phyloP scores from a whole-genome alignment of 106 monocot genomes.

The Posidonia australis region DNA sequence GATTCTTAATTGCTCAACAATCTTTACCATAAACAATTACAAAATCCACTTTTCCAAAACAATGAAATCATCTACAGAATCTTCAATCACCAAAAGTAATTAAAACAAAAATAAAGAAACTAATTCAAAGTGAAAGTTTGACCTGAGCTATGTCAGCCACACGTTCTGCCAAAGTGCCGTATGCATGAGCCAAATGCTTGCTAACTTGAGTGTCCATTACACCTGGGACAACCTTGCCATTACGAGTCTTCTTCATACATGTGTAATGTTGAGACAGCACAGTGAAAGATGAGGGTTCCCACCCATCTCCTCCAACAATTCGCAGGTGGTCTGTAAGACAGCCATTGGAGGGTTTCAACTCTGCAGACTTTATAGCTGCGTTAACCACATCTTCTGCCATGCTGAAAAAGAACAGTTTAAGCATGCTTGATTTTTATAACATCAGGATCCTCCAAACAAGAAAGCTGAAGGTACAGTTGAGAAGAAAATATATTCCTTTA shows the following conservation, averaged over 20 bases:
- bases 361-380: slow-evolving; percentile 80
- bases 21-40: too few species aligned
- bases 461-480: too few species aligned
- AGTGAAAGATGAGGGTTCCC: slow-evolving; percentile 85
- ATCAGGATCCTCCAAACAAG: too few species aligned
- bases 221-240: slow-evolving; percentile 78
- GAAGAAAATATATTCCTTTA: too few species aligned
- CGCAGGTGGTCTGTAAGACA: slow-evolving; percentile 59
- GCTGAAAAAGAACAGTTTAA: slow-evolving; percentile 28
- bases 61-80: too few species aligned
- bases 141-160: slow-evolving; percentile 96
- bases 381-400: slow-evolving; percentile 99
- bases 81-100: too few species aligned
- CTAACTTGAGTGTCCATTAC: slow-evolving; percentile 71
- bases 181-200: slow-evolving; percentile 94
- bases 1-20: too few species aligned
- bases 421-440: too few species aligned
- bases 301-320: slow-evolving; percentile 73
- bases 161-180: slow-evolving; percentile 65
- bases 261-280: slow-evolving; percentile 69
- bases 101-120: too few species aligned
- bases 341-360: slow-evolving; percentile 64
- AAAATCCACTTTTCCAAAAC: too few species aligned
- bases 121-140: not conserved
- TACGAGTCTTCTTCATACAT: slow-evolving; percentile 71